Base-by-base conservation (phyloP, 164 flowering plant species). In the Tinospora cordifolia region DNA sequence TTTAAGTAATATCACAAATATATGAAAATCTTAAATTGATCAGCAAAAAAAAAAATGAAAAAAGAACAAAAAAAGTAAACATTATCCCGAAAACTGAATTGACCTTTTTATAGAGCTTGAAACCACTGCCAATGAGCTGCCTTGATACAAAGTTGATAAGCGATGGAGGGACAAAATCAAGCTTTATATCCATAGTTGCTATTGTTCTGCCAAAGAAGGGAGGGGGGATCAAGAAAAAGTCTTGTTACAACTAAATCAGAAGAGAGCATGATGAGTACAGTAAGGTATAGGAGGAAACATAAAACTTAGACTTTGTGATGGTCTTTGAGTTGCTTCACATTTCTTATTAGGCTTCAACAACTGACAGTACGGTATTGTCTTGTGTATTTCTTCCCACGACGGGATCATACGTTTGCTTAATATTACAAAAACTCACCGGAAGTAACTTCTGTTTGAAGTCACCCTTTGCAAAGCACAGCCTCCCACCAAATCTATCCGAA, bases 391-490 rank as follows among this genome's bases (percentile, higher is more conserved):
- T 1, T 30, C 4, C 4, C 36, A 30, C 4, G 36, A 30, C 36
- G 4, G 36, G 36, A 30, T 30, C 36, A 30, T 4, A 30, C 2
- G 36, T 30, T 30, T 38, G 9, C n/a, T n/a, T n/a, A n/a, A n/a
- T n/a, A n/a, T 54, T n/a, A 21, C n/a, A 19, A 21, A 10, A 19
- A 54, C 88, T 81, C 77, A 91, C 99, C 97, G 76, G 69, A 92
- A 92, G 81, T 87, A 94, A 79, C 97, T 89, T 75, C 85, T 80
- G 39, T 80, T 79, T 67, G 78, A 73, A 30, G 84, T 81, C 77
- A 89, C 88, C 83, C 86, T 89, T 70, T 92, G 97, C 49, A 94
- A n/a, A 26, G 90, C 99, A 82, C 90, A 81, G 49, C 95, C 99
- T 75, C 99, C 97, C 12, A 88, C 90, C 49, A 90, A 13, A 71